These are phyloP conservation scores for Zarea fungicola DNA, from an alignment of 2,329 filamentous ascomycete species.

Conservation along the genomic window DNA sequence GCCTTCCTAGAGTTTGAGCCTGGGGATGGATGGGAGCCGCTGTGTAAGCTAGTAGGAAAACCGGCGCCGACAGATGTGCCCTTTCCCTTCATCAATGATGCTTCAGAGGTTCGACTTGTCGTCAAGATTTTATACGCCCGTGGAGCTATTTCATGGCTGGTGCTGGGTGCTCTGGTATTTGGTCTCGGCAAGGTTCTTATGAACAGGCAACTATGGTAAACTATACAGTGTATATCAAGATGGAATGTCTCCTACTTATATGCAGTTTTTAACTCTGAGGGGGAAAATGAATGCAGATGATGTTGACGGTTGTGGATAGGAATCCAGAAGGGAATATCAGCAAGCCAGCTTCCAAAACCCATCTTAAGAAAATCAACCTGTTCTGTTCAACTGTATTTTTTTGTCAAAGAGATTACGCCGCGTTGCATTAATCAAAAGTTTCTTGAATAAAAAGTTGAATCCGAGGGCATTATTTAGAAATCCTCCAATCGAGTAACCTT, in stretches of 20 bases:
- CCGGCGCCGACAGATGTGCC: constrained; percentile 25
- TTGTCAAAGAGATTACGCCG: not conserved
- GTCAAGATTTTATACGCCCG: constrained; percentile 14
- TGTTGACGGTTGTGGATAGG: too few species aligned
- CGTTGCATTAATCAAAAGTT: not conserved
- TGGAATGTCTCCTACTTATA: too few species aligned
- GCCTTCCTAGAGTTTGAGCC: constrained; percentile 23
- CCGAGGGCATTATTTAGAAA: constrained; percentile 27
- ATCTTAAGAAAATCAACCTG: too few species aligned
- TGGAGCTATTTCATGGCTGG: constrained; percentile 15
- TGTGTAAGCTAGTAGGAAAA: constrained; percentile 36
- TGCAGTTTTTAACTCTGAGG: too few species aligned
- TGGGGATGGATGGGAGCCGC: constrained; percentile 37
- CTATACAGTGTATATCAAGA: too few species aligned
- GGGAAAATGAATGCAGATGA: too few species aligned
- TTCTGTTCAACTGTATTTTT: not conserved
- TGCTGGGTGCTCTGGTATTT: not conserved
- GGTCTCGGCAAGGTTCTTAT: too few species aligned
- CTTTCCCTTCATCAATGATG: constrained; percentile 31
- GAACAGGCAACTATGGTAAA: too few species aligned
- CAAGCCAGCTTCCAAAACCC: too few species aligned
- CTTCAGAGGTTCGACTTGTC: constrained; percentile 15
- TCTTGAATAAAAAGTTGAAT: not conserved
- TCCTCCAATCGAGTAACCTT: constrained; percentile 44
- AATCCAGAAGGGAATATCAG: too few species aligned